phyloP scores from a whole-genome alignment of 805 yeast genomes.

The Saturnispora dispora region DNA sequence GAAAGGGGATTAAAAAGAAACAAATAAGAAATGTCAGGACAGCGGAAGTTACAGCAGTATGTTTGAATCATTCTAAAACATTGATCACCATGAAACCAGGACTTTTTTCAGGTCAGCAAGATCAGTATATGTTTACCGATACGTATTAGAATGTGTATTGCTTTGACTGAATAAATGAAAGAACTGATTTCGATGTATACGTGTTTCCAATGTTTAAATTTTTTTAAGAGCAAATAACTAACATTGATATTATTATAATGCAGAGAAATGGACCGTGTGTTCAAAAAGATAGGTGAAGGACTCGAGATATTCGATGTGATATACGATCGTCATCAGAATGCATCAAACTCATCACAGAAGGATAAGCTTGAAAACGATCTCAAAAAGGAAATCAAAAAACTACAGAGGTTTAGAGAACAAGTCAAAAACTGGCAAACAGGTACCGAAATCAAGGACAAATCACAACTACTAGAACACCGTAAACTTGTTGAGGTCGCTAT shows the following conservation, averaged over 20 bases:
- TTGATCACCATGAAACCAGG: no score
- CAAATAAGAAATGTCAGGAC: slow-evolving; percentile 25
- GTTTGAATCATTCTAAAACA: slow-evolving; percentile 11
- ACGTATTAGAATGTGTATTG: not conserved
- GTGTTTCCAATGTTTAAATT: not conserved
- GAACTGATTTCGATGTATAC: not conserved
- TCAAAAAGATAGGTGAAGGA: slow-evolving; percentile 53
- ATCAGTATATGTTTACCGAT: not conserved
- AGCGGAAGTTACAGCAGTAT: slow-evolving; percentile 32
- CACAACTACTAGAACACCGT: slow-evolving; percentile 38
- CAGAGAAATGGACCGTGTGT: slow-evolving; percentile 53
- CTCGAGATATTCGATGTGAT: slow-evolving; percentile 44
- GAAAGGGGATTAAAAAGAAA: not conserved
- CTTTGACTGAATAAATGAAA: not conserved
- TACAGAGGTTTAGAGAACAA: slow-evolving; percentile 52
- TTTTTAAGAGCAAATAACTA: not conserved
- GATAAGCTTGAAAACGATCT: slow-evolving; percentile 49
- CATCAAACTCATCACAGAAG: slow-evolving; percentile 41
- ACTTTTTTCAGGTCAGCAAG: not conserved
- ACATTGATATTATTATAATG: not conserved
- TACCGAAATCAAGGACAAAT: slow-evolving; percentile 39
- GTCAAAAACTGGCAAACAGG: slow-evolving; percentile 52
- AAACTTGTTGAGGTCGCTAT: slow-evolving; percentile 37
- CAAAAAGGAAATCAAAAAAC: slow-evolving; percentile 51
- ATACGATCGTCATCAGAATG: slow-evolving; percentile 42